These are phyloP conservation scores for Calonectria fujianensis DNA, from an alignment of 2,329 filamentous ascomycete species.

Conservation along the genomic window DNA sequence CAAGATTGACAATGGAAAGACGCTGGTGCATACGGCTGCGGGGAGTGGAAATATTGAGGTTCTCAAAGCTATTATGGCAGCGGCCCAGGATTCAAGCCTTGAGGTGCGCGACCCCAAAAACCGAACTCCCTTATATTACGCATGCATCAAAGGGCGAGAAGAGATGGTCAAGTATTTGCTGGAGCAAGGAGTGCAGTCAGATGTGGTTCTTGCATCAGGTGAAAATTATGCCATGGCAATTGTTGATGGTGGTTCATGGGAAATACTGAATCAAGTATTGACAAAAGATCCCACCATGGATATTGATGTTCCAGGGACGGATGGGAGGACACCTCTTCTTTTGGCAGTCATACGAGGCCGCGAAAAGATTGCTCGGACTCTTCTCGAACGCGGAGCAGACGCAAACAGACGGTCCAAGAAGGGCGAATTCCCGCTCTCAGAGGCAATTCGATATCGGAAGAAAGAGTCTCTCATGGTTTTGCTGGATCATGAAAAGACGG, in stretches of 20 bases:
- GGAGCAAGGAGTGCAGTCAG: conserved; percentile 40
- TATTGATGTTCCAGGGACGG: conserved; percentile 31
- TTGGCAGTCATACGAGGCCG: conserved; percentile 33
- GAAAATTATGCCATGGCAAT: conserved; percentile 42
- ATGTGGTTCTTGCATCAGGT: conserved; percentile 32
- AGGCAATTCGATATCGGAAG: conserved; percentile 41
- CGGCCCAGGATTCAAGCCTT: conserved; percentile 26
- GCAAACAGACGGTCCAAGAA: conserved; percentile 38
- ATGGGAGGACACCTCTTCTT: conserved; percentile 42
- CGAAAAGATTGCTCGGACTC: conserved; percentile 30
- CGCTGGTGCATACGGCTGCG: conserved; percentile 43
- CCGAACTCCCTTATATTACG: conserved; percentile 45
- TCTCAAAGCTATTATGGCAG: conserved; percentile 38
- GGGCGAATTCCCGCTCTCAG: conserved; percentile 38
- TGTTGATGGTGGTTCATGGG: conserved; percentile 38
- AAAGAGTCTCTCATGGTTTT: conserved; percentile 30
- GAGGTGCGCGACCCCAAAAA: conserved; percentile 39
- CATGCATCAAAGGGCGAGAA: conserved; percentile 38
- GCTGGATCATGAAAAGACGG: conserved; percentile 35
- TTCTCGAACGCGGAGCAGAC: conserved; percentile 44
- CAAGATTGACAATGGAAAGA: conserved; percentile 40
- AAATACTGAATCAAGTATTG: conserved; percentile 41
- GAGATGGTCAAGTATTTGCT: conserved; percentile 46
- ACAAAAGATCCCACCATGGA: conserved; percentile 43
- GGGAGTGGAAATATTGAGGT: conserved; percentile 43